Evolutionary conservation across 78 protist genomes (phyloP), one percentile per base, ranked within the genome.

Genomic region (Dictyostelium brefeldianum): DNA sequence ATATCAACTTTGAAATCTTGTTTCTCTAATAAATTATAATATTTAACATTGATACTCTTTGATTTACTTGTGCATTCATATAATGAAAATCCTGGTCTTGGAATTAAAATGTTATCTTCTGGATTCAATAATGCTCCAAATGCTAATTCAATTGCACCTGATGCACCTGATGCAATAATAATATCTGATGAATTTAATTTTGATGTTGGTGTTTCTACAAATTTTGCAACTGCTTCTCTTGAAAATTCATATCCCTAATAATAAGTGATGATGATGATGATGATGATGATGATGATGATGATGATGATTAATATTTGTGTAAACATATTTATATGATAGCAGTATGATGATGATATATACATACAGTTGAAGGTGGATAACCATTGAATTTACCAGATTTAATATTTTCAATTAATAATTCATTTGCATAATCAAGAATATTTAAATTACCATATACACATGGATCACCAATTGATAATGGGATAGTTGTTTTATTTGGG

Each of bases 21-120:
- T 31, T 75, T 5, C 69, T 77, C 91, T 14, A 82, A 31, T 36
- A 96, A 83, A 46, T 82, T 50, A 91, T 98, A 98, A 43, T 56
- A 51, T 51, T 83, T 53, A 36, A 54, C 22, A 1, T 91, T 81
- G 20, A 97, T 53, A 25, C 96, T 96, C 27, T 83, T 57, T 41
- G 75, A 27, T 25, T 81, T 95, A 53, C 91, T 95, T 6, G 96
- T 56, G 50, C 97, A 94, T 10, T 74, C 78, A 96, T 98, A 98
- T 29, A 98, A 83, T 4, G 98, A 73, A 89, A 98, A 98, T 25
- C 99, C 98, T 27, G 99, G 99, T n/a, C 56, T 69, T 22, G 99
- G 99, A 8, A 97, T 57, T 41, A 97, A 92, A 22, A 98, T 78
- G 80, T 97, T 97, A 71, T 97, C 94, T n/a, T 98, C 98, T 43